Evolutionary conservation across 2,329 filamentous ascomycete species (phyloP), one percentile per base, ranked within the genome.

Genomic region (Sporothrix luriei): DNA sequence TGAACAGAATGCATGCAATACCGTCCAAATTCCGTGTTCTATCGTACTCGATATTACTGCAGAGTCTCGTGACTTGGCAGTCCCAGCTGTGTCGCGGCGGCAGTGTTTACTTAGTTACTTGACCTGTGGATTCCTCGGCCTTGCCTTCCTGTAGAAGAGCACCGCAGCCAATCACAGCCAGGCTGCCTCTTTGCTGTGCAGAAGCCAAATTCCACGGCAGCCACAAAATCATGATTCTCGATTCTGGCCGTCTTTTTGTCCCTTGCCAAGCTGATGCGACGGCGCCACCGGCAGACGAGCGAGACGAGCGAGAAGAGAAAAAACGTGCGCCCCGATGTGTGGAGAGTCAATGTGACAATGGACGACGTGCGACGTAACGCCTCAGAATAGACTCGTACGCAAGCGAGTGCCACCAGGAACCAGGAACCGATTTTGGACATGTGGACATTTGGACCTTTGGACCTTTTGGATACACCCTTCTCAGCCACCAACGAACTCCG

Each of bases 161-260:
- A 5, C 16, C 54, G 1, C 55, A 49, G 61, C 61, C 61, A 65
- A 65, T 65, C 61, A 49, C 24, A 1, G 16, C 24, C 24, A 9
- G 61, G 61, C 61, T 65, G 61, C 61, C 61, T 65, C 61, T 52
- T 10, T n/a, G 21, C 1, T 5, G 21, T 40, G 55, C 55, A 59
- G 55, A 21, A 40, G 33, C 19, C 43, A 33, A 33, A 33, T 19
- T 14, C 43, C 43, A 48, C 43, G 43, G 43, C 43, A 16, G 43
- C 43, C 16, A 14, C 11, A 1, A 13, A 43, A 16, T 46, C 14
- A 1, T 33, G 33, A 7, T 33, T 6, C 6, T 33, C 33, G 33
- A 33, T 4, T 33, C 6, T 33, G 5, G 33, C 19, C 14, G 14
- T 46, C 43, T 4, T 1, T 46, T 16, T 16, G 43, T 57, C n/a